Percentiles rank a stretch among this genome's conserved stretches.
These are phyloP conservation scores for Beta lomatogona DNA, from an alignment of 179 eudicot species.

Conservation along the genomic window DNA sequence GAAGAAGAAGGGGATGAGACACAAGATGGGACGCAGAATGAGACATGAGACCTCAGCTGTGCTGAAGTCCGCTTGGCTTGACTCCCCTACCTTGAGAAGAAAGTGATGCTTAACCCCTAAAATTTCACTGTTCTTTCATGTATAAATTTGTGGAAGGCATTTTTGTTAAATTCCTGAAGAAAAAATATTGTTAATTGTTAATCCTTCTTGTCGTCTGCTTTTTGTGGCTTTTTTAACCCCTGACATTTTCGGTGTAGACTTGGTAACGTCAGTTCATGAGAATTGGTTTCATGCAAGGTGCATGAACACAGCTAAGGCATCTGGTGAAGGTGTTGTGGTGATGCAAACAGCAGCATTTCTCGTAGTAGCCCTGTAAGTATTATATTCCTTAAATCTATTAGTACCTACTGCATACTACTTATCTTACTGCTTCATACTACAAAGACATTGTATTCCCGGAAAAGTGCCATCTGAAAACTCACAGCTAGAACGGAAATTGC, in stretches of 20 bases:
- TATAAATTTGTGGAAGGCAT: background rate
- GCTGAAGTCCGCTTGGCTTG: too few relatives aligned
- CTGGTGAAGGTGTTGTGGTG: constrained; percentile 90
- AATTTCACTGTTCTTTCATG: background rate
- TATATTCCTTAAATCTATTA: background rate
- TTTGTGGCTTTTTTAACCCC: background rate
- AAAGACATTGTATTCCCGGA: background rate
- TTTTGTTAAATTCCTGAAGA: background rate
- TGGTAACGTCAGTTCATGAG: constrained; percentile 86
- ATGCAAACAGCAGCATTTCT: constrained; percentile 72
- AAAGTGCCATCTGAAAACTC: background rate
- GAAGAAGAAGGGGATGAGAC: too few relatives aligned
- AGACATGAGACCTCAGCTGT: too few relatives aligned
- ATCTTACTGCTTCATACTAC: too few relatives aligned
- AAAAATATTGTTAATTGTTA: background rate
- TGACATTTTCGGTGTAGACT: constrained; percentile 46
- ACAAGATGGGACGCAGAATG: too few relatives aligned
- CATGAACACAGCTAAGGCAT: constrained; percentile 65
- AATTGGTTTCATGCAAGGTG: constrained; percentile 90
- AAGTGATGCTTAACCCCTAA: background rate
- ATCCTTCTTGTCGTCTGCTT: background rate
- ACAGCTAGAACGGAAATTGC: background rate
- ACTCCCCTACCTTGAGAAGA: background rate
- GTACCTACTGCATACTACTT: background rate
- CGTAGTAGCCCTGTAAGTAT: constrained; percentile 71